Base-by-base conservation (phyloP, 2,329 filamentous ascomycete genomes). In the Thielaviopsis euricoi region DNA sequence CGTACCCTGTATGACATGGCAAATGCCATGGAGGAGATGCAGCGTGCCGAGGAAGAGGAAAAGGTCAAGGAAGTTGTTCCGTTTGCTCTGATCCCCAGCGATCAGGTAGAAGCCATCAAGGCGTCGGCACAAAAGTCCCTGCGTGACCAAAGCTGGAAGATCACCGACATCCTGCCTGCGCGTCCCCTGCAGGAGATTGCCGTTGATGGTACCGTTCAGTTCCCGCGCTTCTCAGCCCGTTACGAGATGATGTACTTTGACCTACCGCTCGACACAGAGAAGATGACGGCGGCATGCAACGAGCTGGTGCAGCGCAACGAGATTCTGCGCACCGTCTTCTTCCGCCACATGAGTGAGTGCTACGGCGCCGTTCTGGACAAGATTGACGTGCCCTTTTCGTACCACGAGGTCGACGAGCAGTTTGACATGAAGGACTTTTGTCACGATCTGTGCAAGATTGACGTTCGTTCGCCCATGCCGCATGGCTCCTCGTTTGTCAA, bases 211-310 rank as follows among this genome's bases (percentile, higher is more conserved):
- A 85, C 81, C 0, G 72, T 78, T 1, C 69, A 77, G 17, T 68
- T 74, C 2, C 81, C 81, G 3, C 75, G 82, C 1, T 83, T 79
- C 64, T 84, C 81, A 0, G 69, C 79, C 1, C 78, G 81, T 15
- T 85, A 87, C 64, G 81, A 81, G 61, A 72, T 82, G 60, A 79
- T 86, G 66, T 80, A 80, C 67, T 76, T 86, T 57, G 74, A 79
- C 23, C 73, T 71, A 0, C 61, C 64, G 0, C 69, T 84, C 13
- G 70, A 83, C 55, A 64, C 72, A 15, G 67, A 71, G 12, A 72
- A 73, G 13, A 71, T 83, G 23, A 69, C 76, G 33, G 61, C 68
- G 19, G 73, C 73, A 53, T 82, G 78, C 62, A 72, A 74, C 53
- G 70, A 79, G 37, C 75, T 86, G 3, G 77, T 86, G 1, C 68